Base-by-base conservation (phyloP, 2,329 filamentous ascomycete species). In the Clonostachys chloroleuca region DNA sequence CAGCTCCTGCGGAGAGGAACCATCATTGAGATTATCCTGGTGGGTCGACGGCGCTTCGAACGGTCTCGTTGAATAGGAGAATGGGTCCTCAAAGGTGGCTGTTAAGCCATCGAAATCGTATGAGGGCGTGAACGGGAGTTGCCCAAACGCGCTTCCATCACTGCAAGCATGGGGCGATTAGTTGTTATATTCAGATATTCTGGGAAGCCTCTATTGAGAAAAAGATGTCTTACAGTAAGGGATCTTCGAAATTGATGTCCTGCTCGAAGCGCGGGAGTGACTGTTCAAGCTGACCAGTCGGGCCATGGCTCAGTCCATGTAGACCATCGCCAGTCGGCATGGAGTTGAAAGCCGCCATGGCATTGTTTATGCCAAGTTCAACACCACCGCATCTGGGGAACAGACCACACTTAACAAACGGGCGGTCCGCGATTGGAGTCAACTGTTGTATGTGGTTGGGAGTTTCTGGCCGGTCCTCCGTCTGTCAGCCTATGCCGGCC, bases 1-100 rank as follows among this genome's bases (percentile, higher is more conserved):
- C 14, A 80, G 75, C 52, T 83, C 78, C 51, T 77, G 73, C 20
- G 77, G 73, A 12, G 78, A 78, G 2, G 72, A 67, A 35, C 69
- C 71, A 53, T 78, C 68, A 42, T 65, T 59, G 47, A 73, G 61
- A 48, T 68, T 62, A 59, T 78, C 71, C 47, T 63, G 63, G 46
- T 66, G 66, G 47, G 20, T 41, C 42, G 69, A 66, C 14, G 66
- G 63, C 41, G 66, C 64, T 43, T 77, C 73, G 59, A 74, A 77
- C 14, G 71, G 67, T 39, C 72, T 40, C 72, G 68, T 63, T 10
- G 78, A 74, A 59, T 82, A 81, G 51, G 24, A 30, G 57, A 86
- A 84, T 36, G 82, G 81, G 56, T 85, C 82, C 60, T 85, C 82
- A 57, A 84, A 86, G 7, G 80, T 83, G 37, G 74, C 75, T 44